Conservation (phyloP, 1,284 basidiomycete genomes). For the Cryptococcus floricola region DNA sequence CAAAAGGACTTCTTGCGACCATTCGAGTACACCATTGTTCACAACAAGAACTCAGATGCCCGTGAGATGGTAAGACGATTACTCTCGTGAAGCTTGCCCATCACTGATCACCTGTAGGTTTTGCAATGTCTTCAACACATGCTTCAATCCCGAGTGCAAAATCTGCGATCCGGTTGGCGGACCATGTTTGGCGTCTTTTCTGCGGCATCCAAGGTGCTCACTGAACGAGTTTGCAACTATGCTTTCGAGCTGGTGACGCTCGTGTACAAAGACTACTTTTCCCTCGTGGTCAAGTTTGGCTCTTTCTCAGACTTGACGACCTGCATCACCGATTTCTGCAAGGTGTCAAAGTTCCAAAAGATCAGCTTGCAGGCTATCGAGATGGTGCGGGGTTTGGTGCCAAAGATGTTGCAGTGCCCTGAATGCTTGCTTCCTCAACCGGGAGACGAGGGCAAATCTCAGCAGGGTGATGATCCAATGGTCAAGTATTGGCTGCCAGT, state of each 20-base stretch:
- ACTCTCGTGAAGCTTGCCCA: not conserved
- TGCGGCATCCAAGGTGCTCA: conserved; percentile 88
- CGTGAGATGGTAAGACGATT: conserved; percentile 78
- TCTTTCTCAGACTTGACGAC: conserved; percentile 94
- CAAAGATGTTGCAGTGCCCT: conserved; percentile 80
- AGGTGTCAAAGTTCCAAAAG: conserved; percentile 98
- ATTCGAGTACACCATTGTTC: conserved; percentile 96
- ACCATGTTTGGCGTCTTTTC: conserved; percentile 99
- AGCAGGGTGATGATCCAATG: conserved; percentile 69
- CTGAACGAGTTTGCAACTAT: conserved; percentile 89
- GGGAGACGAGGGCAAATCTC: conserved; percentile 14
- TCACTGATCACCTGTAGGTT: conserved; percentile 56
- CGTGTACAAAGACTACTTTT: conserved; percentile 85
- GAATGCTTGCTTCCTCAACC: conserved; percentile 63
- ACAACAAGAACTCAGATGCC: conserved; percentile 91
- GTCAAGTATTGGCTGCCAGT: conserved; percentile 97
- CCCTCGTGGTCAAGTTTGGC: conserved; percentile 84
- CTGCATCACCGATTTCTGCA: conserved; percentile 98
- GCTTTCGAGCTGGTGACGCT: conserved; percentile 95
- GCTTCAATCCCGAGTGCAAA: conserved; percentile 91
- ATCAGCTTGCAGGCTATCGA: conserved; percentile 94
- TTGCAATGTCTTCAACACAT: conserved; percentile 98
- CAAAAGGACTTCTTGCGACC: conserved; percentile 99
- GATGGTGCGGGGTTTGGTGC: conserved; percentile 88
- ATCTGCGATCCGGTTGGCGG: conserved; percentile 96